A percentile compares a stretch with the other conserved stretches of the same genome.
phyloP scores from a whole-genome alignment of 2,329 filamentous ascomycete species.

The Beauveria caledonica region DNA sequence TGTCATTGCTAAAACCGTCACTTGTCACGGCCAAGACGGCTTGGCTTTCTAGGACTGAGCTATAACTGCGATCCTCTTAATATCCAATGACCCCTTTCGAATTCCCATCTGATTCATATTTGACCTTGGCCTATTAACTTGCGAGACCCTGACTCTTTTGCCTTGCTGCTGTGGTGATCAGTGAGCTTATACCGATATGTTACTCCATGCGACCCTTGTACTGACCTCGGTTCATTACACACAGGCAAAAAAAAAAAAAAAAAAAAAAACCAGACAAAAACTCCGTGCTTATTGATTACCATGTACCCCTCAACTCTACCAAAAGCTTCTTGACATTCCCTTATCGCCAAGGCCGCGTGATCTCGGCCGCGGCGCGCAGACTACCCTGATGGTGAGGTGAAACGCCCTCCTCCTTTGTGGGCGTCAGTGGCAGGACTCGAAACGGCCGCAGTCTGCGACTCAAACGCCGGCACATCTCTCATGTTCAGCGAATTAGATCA shows the following conservation, averaged over 20 bases:
- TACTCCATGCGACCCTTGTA: not conserved
- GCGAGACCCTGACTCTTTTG: too few species aligned
- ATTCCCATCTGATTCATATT: not conserved
- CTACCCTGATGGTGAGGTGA: constrained; percentile 6
- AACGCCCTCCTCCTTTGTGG: constrained; percentile 4
- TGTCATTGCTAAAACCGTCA: not conserved
- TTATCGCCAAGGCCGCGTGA: not conserved
- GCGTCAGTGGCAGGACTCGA: not conserved
- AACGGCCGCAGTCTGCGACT: not conserved
- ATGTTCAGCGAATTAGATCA: not conserved
- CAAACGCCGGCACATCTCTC: not conserved
- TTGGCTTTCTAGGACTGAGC: not conserved
- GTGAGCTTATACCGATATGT: not conserved
- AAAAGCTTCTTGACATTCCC: not conserved
- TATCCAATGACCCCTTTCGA: not conserved
- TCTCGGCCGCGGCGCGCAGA: not conserved
- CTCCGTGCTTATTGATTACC: too few species aligned
- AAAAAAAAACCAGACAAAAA: not conserved
- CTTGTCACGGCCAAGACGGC: not conserved
- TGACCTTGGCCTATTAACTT: too few species aligned
- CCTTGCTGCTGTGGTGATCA: too few species aligned
- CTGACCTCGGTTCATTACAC: not conserved
- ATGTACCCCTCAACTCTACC: too few species aligned
- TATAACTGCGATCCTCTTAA: not conserved
- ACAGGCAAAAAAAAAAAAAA: not conserved